Evolutionary conservation across 176 grass and related monocot genomes (phyloP), one percentile per base, ranked within the genome.

Genomic region (Musa itinerans): DNA sequence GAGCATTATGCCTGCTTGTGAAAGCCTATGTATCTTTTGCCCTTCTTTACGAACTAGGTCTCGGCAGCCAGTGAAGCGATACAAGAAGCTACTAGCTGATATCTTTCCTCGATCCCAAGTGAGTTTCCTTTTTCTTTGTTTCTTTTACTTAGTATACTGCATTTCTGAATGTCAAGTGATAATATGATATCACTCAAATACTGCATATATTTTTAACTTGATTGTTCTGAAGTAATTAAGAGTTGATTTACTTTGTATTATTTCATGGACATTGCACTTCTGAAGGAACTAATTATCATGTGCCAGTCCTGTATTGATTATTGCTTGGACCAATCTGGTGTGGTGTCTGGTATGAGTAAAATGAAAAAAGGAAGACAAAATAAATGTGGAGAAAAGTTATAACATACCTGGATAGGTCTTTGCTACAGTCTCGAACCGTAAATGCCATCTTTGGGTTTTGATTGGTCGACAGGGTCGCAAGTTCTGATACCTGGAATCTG

Each of bases 21-120:
- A 22, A 65, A 65, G 43, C 10, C 75, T 77, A 17, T 65, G 59
- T 50, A 23, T 77, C 20, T 63, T 77, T 65, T 77, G 75, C 17
- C 75, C 75, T 77, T 43, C 49, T 52, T 65, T 77, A 61, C 75
- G 75, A 53, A 7, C 75, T 52, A 77, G 75, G 75, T 77, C 75
- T 51, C 59, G 75, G 17, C 75, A 77, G 59, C 75, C 75, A 63
- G 75, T 77, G 61, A 77, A 77, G 75, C 34, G 75, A 53, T 77
- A 77, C 49, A 77, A 53, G 58, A 77, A 77, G 61, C 58, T 77
- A 64, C 58, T 77, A 52, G 34, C 75, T 51, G 75, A 77, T 49
- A 77, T 66, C 52, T 77, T 77, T 52, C 75, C 75, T 77, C 75
- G 75, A 52, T 77, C 75, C 20, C 75, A 77, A 61, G 75, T 77